Percentiles rank a stretch among this genome's conserved stretches.
These are phyloP conservation scores for Reutealis trisperma DNA, from an alignment of 345 rosid species.

Conservation along the genomic window DNA sequence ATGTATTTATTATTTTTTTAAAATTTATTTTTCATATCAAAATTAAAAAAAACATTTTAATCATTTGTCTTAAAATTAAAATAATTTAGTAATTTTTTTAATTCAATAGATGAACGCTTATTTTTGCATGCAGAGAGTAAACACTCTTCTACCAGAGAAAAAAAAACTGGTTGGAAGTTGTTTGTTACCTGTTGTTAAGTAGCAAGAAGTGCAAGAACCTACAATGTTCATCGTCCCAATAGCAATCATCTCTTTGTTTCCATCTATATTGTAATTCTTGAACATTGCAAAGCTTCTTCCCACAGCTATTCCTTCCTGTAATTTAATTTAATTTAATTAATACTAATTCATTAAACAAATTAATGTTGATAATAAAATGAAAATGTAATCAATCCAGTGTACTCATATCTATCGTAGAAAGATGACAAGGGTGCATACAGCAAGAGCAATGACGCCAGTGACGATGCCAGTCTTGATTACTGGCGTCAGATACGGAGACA, in stretches of 20 bases:
- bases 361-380: neutral
- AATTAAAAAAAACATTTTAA: too few species aligned
- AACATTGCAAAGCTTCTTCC: constrained; percentile 93
- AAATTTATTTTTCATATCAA: too few species aligned
- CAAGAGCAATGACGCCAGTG: constrained; percentile 89
- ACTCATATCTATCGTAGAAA: too few species aligned
- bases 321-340: neutral
- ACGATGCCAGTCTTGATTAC: constrained; percentile 77
- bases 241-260: constrained; percentile 98
- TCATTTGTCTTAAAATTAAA: too few species aligned
- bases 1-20: too few species aligned
- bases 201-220: constrained; percentile 93
- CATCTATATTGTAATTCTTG: constrained; percentile 88
- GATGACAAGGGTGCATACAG: constrained; percentile 44
- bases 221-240: constrained; percentile 90
- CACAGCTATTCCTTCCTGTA: constrained; percentile 94
- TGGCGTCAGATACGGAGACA: constrained; percentile 57
- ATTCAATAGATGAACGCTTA: too few species aligned
- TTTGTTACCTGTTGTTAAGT: constrained; percentile 73
- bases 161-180: too few species aligned
- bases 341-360: too few species aligned
- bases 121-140: too few species aligned
- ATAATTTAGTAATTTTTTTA: too few species aligned
- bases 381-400: neutral
- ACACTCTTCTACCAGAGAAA: too few species aligned